Evolutionary conservation across 2,329 filamentous ascomycete genomes (phyloP), one percentile per base, ranked within the genome.

Genomic region (Zymoseptoria crescenta): DNA sequence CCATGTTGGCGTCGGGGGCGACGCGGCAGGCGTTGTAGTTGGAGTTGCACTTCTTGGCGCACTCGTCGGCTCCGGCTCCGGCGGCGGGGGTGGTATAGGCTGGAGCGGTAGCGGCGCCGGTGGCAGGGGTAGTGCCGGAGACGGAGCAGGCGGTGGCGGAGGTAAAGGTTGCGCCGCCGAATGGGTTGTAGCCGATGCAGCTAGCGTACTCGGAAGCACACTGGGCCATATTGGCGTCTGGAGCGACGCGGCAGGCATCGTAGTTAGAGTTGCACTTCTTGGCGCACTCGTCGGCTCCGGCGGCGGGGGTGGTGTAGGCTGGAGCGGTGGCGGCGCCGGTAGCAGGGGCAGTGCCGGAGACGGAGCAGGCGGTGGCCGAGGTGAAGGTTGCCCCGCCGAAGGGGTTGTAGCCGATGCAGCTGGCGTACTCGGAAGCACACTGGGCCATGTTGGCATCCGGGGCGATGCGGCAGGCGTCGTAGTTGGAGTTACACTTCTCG

Each of bases 21-120:
- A 20, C 19, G 24, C 56, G 59, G 50, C 57, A 59, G 41, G 24
- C 57, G 48, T 59, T 24, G 52, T 52, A 59, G 35, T 10, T 13
- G 16, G 10, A 2, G 35, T 45, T 45, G 35, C 35, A 45, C 16
- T 45, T 45, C n/a, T 45, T 10, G 5, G 35, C 35, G 35, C 35
- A 45, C 5, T 10, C 35, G 65, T 67, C 63, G 65, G 72, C 73
- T 60, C 74, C 70, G 53, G 66, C 62, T 60, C 72, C 60, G 66
- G 64, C 59, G 56, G 65, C 63, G 59, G 60, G 49, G 65, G 66
- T 65, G 56, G 57, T n/a, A n/a, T n/a, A n/a, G n/a, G n/a, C n/a
- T n/a, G 30, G 30, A 35, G 30, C 9, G 16, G 30, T 35, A 4
- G 30, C 16, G 30, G 30, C 30, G 30, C 30, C 16, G 30, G 30